These are phyloP conservation scores for Xylaria sp. DNA, from an alignment of 2,329 filamentous ascomycete species.

Conservation along the genomic window DNA sequence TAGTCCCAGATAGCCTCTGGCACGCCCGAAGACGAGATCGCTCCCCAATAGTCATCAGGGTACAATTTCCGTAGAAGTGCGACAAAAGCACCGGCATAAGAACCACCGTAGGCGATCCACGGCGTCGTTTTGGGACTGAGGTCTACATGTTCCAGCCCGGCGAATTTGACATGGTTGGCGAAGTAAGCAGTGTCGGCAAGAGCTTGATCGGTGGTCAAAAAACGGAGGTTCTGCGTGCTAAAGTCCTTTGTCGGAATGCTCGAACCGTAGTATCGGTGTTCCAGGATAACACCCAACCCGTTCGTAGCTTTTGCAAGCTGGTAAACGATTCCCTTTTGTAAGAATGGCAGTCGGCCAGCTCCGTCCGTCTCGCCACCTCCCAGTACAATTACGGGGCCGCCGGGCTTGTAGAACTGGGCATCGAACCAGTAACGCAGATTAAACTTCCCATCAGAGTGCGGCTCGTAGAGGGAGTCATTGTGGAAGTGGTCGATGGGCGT, in stretches of 20 bases:
- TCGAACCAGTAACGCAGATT: conserved; percentile 84
- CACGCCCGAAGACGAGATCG: conserved; percentile 81
- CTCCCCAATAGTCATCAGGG: conserved; percentile 77
- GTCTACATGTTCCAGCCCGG: conserved; percentile 69
- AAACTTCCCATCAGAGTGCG: conserved; percentile 73
- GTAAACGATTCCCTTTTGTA: conserved; percentile 79
- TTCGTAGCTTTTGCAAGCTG: conserved; percentile 72
- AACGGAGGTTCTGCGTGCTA: conserved; percentile 72
- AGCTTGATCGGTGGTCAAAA: conserved; percentile 82
- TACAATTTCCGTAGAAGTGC: conserved; percentile 79
- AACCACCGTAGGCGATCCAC: conserved; percentile 82
- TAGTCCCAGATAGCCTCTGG: conserved; percentile 79
- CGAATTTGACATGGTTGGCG: conserved; percentile 72
- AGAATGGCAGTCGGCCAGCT: conserved; percentile 66
- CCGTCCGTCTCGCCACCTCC: conserved; percentile 73
- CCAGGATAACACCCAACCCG: conserved; percentile 79
- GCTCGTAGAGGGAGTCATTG: conserved; percentile 77
- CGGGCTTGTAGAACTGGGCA: conserved; percentile 72
- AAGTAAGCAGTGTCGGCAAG: conserved; percentile 84
- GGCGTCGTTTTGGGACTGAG: conserved; percentile 69
- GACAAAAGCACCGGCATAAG: conserved; percentile 80
- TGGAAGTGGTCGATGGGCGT: conserved; percentile 81
- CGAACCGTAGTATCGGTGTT: conserved; percentile 85
- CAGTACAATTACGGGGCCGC: conserved; percentile 82
- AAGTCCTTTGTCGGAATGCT: conserved; percentile 74